Evolutionary conservation across 441 rosid species (phyloP), one percentile per base, ranked within the genome.

Genomic region (Raphanus hybrid): DNA sequence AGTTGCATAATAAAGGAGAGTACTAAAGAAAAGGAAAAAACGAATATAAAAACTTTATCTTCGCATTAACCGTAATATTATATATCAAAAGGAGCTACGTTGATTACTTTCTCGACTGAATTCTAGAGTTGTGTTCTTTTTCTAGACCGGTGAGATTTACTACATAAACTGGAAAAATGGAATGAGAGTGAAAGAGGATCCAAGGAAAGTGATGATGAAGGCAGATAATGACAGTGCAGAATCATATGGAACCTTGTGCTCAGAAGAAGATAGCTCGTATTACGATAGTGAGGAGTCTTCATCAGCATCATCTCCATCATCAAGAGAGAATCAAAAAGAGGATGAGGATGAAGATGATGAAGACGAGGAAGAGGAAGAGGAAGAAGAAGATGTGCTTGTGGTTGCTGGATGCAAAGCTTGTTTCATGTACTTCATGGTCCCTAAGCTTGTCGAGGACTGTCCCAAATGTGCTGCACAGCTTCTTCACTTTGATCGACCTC

Each of bases 381-480:
- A 67, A 16, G 86, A 69, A 67, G 89, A 85, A 26, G 87, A 85
- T 26, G 98, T 92, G 59, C 83, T 95, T 84, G 99, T 95, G 18
- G 99, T 95, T 8, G 98, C 84, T 23, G 99, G 99, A 71, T 95
- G 99, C 91, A 95, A 92, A 85, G 87, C 88, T 82, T 95, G 99
- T 78, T 87, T 95, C 39, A 95, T 95, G 99, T 95, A 95, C 84
- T 89, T 88, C 89, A 95, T 95, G 99, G 94, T 95, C 35, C 98
- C 99, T 5, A 95, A 90, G 81, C 88, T 84, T 58, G 96, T 90
- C 0, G 92, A 85, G 71, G 97, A 86, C 73, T 95, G 99, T 90
- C 98, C 99, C 58, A 92, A 91, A 79, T 95, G 99, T 63, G 80
- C 75, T 75, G 90, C 90, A 64, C 98, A 89, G 72, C 92, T 95